phyloP scores from a whole-genome alignment of 768 basidiomycete genomes.

The Dendrothele bispora region DNA sequence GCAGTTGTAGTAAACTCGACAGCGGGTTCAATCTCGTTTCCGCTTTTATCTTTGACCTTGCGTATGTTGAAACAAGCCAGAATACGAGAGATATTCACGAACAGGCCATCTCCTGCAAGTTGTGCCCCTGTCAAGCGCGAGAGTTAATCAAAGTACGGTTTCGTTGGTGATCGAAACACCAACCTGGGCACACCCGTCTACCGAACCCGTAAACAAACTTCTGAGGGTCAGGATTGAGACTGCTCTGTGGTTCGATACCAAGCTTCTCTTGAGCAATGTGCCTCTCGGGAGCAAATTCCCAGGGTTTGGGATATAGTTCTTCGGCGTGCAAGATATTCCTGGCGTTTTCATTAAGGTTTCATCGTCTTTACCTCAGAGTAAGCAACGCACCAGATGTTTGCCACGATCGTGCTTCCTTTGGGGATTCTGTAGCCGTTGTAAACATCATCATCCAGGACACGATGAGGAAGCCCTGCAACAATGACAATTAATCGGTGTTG shows the following conservation, averaged over 20 bases:
- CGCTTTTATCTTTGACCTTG: slow-evolving; percentile 18
- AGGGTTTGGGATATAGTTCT: slow-evolving; percentile 38
- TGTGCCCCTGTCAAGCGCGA: slow-evolving; percentile 25
- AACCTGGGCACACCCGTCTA: slow-evolving; percentile 32
- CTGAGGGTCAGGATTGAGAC: slow-evolving; percentile 30
- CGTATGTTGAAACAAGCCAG: slow-evolving; percentile 29
- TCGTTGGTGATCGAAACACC: not conserved
- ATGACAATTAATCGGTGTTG: not conserved
- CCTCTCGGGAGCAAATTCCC: slow-evolving; percentile 32
- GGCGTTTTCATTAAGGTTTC: not conserved
- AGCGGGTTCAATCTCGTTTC: slow-evolving; percentile 9
- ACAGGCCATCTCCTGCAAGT: slow-evolving; percentile 30
- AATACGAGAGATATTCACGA: slow-evolving; percentile 32
- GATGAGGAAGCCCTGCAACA: slow-evolving; percentile 39
- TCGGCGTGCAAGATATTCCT: slow-evolving; percentile 47
- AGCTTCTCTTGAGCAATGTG: not conserved
- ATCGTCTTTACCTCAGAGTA: not conserved
- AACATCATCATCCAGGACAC: slow-evolving; percentile 41
- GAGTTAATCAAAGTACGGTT: not conserved
- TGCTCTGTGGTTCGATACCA: not conserved
- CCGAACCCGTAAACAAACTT: slow-evolving; percentile 33
- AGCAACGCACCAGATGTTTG: slow-evolving; percentile 42
- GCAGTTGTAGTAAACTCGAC: slow-evolving; percentile 29
- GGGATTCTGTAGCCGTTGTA: slow-evolving; percentile 48
- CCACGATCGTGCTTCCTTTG: slow-evolving; percentile 40